These are phyloP conservation scores for Colletotrichum sp. DNA, from an alignment of 2,329 filamentous ascomycete species.

Conservation along the genomic window DNA sequence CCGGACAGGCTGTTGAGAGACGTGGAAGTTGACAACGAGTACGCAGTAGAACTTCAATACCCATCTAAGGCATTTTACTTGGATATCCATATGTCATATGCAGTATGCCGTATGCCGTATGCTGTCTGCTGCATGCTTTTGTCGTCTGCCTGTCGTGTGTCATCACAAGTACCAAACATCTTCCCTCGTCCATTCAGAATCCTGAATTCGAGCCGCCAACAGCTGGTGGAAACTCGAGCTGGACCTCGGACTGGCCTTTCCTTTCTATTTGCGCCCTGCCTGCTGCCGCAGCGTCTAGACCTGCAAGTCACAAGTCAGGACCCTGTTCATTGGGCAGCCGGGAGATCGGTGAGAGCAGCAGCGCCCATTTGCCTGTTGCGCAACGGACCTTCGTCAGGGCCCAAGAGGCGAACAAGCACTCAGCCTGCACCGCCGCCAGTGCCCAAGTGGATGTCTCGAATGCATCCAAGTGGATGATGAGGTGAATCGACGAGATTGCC, in stretches of 20 bases:
- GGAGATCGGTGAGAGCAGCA: conserved; percentile 10
- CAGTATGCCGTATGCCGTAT: neutral
- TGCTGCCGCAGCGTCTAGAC: neutral
- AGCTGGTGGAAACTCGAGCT: neutral
- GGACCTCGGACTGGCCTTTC: neutral
- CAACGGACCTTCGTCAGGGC: neutral
- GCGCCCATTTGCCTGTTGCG: neutral
- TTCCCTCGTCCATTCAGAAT: neutral
- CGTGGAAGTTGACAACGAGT: neutral
- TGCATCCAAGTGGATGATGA: conserved; percentile 3
- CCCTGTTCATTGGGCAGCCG: conserved; percentile 8
- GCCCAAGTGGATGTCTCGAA: conserved; percentile 17
- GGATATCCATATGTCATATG: neutral
- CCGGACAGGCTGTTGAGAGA: neutral
- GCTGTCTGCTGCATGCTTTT: neutral
- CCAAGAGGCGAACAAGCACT: neutral
- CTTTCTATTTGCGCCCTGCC: neutral
- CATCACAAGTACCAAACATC: neutral
- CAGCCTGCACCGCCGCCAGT: neutral
- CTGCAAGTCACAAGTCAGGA: conserved; percentile 11
- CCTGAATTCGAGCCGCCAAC: neutral
- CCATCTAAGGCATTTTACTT: neutral
- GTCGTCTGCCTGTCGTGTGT: neutral
- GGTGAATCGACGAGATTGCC: neutral
- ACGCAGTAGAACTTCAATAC: neutral